Evolutionary conservation across 2,329 filamentous ascomycete genomes (phyloP), one percentile per base, ranked within the genome.

Genomic region (Epicoccum sorghinum): DNA sequence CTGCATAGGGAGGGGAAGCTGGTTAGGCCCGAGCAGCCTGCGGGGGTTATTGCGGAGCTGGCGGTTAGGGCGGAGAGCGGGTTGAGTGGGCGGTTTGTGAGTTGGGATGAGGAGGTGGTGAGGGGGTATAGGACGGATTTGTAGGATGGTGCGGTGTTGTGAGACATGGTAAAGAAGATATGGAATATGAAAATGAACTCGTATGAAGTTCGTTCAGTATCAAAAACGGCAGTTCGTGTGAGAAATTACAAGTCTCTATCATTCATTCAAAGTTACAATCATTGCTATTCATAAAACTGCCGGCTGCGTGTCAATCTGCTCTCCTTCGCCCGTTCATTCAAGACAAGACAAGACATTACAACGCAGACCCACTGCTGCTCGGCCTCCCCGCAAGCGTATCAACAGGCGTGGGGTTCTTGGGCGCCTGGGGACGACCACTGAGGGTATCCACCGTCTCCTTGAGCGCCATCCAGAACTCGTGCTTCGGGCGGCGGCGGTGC

Each of bases 391-490:
- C 57, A 29, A 68, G 43, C 12, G 65, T 66, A 50, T 66, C 65
- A 30, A 63, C 55, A 12, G 56, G 40, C 1, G 47, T 53, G 14
- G 64, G 65, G n/a, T 57, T 53, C 4, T 51, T 48, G 1, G 62
- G 64, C 2, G 61, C 64, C 18, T 57, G 60, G 7, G 62, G 65
- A 24, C 65, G 60, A 7, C 92, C 93, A 45, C 89, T 90, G 29
- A 99, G 78, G 30, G 91, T 88, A 73, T 99, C 90, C 3, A 96
- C 93, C 25, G 91, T 86, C 44, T 88, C 82, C 76, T 91, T 90
- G 74, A 96, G 80, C 44, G 81, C 82, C 66, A 90, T 80, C 95
- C 95, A 99, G 80, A 91, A 93, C 64, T 95, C 90, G 49, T 86
- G 78, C 77, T 86, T 90, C 41, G 95, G 93, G 45, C 95, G 83